phyloP scores from a whole-genome alignment of 164 flowering plant species.

The Stephania japonica region DNA sequence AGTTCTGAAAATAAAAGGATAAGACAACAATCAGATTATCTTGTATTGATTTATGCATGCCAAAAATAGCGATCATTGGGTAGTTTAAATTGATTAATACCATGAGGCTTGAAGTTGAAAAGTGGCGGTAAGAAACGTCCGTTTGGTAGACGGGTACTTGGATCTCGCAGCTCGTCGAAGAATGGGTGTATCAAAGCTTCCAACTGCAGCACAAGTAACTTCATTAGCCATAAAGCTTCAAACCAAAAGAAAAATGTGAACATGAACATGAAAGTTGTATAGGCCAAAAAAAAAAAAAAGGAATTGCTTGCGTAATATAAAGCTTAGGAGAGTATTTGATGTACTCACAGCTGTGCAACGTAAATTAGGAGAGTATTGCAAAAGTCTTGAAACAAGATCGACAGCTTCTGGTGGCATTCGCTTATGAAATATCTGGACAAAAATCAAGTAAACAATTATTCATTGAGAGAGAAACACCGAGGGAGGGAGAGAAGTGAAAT shows the following conservation, averaged over 20 bases:
- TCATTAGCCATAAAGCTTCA: background rate
- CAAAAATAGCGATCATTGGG: background rate
- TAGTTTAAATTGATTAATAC: constrained; percentile 21
- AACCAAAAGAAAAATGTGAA: too few species aligned
- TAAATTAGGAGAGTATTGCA: constrained; percentile 67
- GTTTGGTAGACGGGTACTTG: constrained; percentile 58
- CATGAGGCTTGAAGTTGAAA: constrained; percentile 75
- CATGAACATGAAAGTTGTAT: too few species aligned
- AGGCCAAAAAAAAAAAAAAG: too few species aligned
- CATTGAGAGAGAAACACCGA: background rate
- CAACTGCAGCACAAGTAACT: constrained; percentile 34
- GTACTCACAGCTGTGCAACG: constrained; percentile 67
- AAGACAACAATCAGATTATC: background rate
- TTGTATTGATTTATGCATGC: background rate
- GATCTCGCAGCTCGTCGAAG: constrained; percentile 73
- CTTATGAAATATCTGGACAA: constrained; percentile 59
- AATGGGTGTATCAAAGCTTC: constrained; percentile 68
- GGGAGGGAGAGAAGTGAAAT: background rate
- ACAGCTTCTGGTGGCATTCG: constrained; percentile 80
- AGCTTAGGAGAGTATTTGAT: too few species aligned
- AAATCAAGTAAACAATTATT: background rate
- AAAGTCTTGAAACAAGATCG: constrained; percentile 67
- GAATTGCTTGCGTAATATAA: too few species aligned
- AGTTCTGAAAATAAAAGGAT: constrained; percentile 35
- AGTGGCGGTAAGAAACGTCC: constrained; percentile 82